Base-by-base conservation (phyloP, 208 protist species). In the Trypanosoma brucei region DNA sequence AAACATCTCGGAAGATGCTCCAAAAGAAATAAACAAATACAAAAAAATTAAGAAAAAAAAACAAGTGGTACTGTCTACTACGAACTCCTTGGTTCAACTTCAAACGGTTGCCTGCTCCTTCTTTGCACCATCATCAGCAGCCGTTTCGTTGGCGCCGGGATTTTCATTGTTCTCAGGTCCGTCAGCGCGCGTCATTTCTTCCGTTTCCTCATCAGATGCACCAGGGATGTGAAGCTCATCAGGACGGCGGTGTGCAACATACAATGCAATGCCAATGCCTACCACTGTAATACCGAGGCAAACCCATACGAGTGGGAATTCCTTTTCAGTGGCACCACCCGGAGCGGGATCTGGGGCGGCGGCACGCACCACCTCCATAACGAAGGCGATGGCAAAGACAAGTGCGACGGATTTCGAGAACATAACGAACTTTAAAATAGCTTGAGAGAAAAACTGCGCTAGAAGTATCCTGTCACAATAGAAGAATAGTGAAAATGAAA, bases 221-320 rank as follows among this genome's bases (percentile, higher is more conserved):
- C 6, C 49, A 59, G 55, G 65, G 67, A 35, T 81, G 49, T 82
- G 59, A 40, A 87, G 61, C 69, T 83, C 70, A 48, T 75, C 68
- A 3, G 82, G 82, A 44, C 82, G 82, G 58, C 65, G 78, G 69
- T 83, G 78, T 34, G 74, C 82, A 51, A 80, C 68, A 55, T 70
- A 77, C 42, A 84, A 62, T 0, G 66, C 78, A 36, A 75, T 58
- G 49, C 68, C 69, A 62, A 79, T 62, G 48, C 81, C 76, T 7
- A 66, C 76, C 2, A 84, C 67, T 33, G 77, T 83, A 67, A 87
- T 78, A 62, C 77, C 77, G 35, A 87, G 70, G 68, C 81, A 87
- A 58, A 83, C 65, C 74, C 75, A 87, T 48, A 88, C 68, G 2
- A 85, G 71, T 42, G 81, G 77, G 56, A 84, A 84, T 60, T 83